Base-by-base conservation (phyloP, 192 early-diverging fungal species). In the Linnemannia hyalina region DNA sequence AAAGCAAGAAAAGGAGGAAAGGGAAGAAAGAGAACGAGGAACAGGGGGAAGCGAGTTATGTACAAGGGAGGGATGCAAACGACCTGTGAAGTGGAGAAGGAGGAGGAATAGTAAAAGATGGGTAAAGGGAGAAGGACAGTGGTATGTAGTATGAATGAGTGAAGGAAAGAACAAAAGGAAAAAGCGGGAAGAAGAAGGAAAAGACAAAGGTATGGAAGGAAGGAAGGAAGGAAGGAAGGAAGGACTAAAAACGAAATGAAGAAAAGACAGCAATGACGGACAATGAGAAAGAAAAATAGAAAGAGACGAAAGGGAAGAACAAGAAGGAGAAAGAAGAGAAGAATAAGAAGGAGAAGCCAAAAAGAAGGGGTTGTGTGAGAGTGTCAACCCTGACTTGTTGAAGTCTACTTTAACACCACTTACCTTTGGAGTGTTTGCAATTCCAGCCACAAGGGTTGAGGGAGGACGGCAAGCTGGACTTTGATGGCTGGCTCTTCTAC, bases 11-110 rank as follows among this genome's bases (percentile, higher is more conserved):
- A 22, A 15, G 15, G 26, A 13, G 22, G 26, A 71, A 3, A 32
- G 46, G 26, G 38, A 29, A 49, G 13, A 55, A 26, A 2, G 47
- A 26, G 4, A 57, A 23, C 1, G 46, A 22, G n/a, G 55, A 29
- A 47, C 26, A 16, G 57, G 68, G 68, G 54, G 35, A 16, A 75
- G 26, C 16, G n/a, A 60, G 10, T 15, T 36, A 70, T 70, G 54
- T 41, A 63, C 41, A 23, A 74, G 72, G 35, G 49, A 74, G 16
- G 8, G 60, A 69, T 40, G 72, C 29, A 68, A 70, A 35, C n/a
- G 36, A 75, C 18, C 8, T 16, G 23, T 68, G 5, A 10, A 40
- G 49, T 38, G 23, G 9, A 65, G 1, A 32, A 20, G 68, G 44
- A 13, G 42, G 15, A 44, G 42, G 42, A 38, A 46, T 40, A 57